Percentiles rank a stretch among this genome's conserved stretches.
Evolutionary conservation across 148 eudicot genomes (phyloP).

Genomic region (Vaccinium darrowii): DNA sequence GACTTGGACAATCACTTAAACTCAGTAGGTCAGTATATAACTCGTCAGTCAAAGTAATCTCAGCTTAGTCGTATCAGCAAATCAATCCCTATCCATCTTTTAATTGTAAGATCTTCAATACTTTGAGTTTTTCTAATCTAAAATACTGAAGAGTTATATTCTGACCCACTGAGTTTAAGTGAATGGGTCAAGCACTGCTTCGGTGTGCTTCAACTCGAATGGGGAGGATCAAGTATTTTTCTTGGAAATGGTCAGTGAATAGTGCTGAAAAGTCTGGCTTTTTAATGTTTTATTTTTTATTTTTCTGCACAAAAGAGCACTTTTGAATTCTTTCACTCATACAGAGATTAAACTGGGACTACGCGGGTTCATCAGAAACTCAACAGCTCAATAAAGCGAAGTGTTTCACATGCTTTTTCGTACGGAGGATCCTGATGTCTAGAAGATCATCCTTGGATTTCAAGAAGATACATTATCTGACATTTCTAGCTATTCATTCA

Average conservation of each 20-base stretch:
- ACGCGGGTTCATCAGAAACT: background rate
- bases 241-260: background rate
- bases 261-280: background rate
- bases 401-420: background rate
- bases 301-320: background rate
- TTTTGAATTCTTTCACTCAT: background rate
- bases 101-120: background rate
- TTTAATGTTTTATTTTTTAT: background rate
- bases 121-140: background rate
- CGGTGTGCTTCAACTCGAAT: background rate
- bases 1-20: background rate
- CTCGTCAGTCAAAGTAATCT: background rate
- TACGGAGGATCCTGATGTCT: background rate
- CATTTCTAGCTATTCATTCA: background rate
- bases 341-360: background rate
- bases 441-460: background rate
- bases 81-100: background rate
- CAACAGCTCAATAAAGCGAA: background rate
- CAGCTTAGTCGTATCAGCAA: background rate
- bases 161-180: background rate
- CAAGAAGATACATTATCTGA: background rate
- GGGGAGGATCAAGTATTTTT: background rate
- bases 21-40: background rate
- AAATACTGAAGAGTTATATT: background rate
- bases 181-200: background rate